Evolutionary conservation across 805 yeast species (phyloP), one percentile per base, ranked within the genome.

Genomic region (Starmerella floricola): DNA sequence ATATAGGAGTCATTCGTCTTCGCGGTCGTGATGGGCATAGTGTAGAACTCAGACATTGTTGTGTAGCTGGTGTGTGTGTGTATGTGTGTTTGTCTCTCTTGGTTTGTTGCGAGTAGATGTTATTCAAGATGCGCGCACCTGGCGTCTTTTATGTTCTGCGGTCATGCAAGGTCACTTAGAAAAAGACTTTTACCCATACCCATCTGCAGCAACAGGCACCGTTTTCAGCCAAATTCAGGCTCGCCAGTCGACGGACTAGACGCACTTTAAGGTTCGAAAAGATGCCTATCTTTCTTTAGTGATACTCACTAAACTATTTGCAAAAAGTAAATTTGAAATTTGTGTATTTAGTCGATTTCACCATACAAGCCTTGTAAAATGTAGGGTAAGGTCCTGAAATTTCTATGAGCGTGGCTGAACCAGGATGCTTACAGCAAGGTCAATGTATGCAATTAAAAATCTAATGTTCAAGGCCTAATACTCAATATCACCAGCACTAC

Each of bases 11-110:
- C 47, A 38, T 47, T 47, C 37, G 52, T 48, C 47, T 44, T 46
- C 11, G 51, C 52, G 31, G 42, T 39, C 19, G 47, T 38, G 28
- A 48, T 41, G 33, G 52, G 52, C 38, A 48, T 29, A 32, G 52
- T 47, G 52, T 48, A 48, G 44, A 48, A 48, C 27, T 48, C 52
- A 35, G 52, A 48, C 52, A 48, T 48, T 29, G 38, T 21, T 36
- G 19, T n/a, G n/a, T n/a, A n/a, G n/a, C n/a, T n/a, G 21, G 11
- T 8, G 17, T 19, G 17, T n/a, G 28, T 21, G 18, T 3, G 4
- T 1, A 19, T 17, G 34, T 5, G 26, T 17, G 19, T 15, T 21
- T 21, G 20, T 30, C 15, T 19, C 26, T 16, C 4, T 8, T 29
- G 37, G 19, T 13, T 13, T 30, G 19, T 20, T 17, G 11, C 2